phyloP scores from a whole-genome alignment of 2,329 filamentous ascomycete species.

The Apiospora saccharicola region DNA sequence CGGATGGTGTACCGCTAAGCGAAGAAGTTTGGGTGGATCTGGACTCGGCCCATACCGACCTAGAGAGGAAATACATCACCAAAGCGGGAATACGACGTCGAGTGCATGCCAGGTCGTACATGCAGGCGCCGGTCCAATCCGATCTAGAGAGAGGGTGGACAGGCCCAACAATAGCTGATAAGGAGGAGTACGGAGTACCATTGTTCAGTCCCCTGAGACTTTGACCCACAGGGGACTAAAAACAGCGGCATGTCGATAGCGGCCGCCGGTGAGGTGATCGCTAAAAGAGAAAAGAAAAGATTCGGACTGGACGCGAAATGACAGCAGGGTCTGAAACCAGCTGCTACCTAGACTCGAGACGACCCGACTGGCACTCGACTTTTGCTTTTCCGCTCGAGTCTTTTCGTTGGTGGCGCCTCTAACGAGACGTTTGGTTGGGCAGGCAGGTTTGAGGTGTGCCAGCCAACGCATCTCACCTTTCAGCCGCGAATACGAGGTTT shows the following conservation, averaged over 20 bases:
- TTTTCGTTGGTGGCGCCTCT: not conserved
- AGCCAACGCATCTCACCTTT: not conserved
- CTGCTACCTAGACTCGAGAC: not conserved
- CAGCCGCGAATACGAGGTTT: not conserved
- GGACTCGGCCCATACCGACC: slow-evolving; percentile 4
- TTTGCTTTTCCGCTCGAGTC: not conserved
- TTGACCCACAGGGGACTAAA: not conserved
- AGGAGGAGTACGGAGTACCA: not conserved
- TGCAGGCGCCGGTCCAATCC: slow-evolving; percentile 11
- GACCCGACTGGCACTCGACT: not conserved
- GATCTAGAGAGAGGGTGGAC: not conserved
- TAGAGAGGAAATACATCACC: slow-evolving; percentile 1
- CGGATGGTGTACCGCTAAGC: slow-evolving; percentile 5
- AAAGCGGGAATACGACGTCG: slow-evolving; percentile 22
- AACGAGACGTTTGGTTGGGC: not conserved
- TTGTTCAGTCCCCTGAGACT: slow-evolving; percentile 12
- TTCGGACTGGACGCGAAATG: not conserved
- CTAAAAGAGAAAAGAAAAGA: slow-evolving; percentile 10
- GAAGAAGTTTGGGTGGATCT: slow-evolving; percentile 8
- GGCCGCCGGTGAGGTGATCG: slow-evolving; percentile 13
- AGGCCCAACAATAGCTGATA: slow-evolving; percentile 7
- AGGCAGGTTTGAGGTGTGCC: not conserved
- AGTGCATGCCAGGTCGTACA: slow-evolving; percentile 19
- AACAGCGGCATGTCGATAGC: slow-evolving; percentile 21
- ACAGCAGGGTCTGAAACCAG: slow-evolving; percentile 5